A percentile compares a stretch with the other conserved stretches of the same genome.
Evolutionary conservation across 352 stramenopile species (phyloP).

Genomic region (Chrysophaeum taylorii): DNA sequence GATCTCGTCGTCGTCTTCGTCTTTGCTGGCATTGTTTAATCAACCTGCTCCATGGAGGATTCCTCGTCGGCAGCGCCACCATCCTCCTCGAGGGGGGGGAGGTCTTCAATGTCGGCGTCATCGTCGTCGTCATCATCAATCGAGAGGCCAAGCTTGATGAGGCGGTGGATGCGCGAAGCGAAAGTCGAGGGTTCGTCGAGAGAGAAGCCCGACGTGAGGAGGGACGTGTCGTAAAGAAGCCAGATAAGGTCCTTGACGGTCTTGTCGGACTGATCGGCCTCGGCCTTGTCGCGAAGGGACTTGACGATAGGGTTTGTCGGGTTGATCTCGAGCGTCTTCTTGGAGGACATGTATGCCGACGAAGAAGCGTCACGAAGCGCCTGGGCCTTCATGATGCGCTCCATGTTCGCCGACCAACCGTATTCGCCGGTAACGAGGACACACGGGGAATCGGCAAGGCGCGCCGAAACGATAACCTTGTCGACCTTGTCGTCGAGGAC

Average conservation of each 20-base stretch:
- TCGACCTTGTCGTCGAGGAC: constrained; percentile 99
- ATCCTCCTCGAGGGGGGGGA: constrained; percentile 85
- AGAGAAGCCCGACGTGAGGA: constrained; percentile 97
- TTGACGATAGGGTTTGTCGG: constrained; percentile 95
- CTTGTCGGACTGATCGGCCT: constrained; percentile 97
- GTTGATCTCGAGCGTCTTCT: constrained; percentile 99
- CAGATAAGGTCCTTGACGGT: constrained; percentile 99
- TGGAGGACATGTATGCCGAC: constrained; percentile 95
- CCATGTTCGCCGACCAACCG: constrained; percentile 99
- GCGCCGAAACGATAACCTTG: constrained; percentile 98
- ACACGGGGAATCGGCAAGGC: constrained; percentile 95
- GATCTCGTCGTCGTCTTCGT: no score
- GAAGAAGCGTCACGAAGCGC: constrained; percentile 92
- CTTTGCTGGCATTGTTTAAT: constrained; percentile 76
- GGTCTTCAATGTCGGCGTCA: constrained; percentile 86
- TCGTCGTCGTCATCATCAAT: constrained; percentile 93
- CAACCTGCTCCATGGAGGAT: constrained; percentile 96
- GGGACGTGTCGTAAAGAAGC: constrained; percentile 97
- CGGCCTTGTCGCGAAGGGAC: constrained; percentile 92
- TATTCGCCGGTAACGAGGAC: constrained; percentile 98
- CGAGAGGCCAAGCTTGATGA: constrained; percentile 96
- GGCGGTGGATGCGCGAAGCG: constrained; percentile 94
- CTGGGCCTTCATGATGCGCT: constrained; percentile 99
- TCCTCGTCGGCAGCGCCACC: constrained; percentile 87
- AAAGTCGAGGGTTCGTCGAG: constrained; percentile 98